Evolutionary conservation across 805 yeast species (phyloP), one percentile per base, ranked within the genome.

Genomic region (Schizosaccharomyces japonicus): DNA sequence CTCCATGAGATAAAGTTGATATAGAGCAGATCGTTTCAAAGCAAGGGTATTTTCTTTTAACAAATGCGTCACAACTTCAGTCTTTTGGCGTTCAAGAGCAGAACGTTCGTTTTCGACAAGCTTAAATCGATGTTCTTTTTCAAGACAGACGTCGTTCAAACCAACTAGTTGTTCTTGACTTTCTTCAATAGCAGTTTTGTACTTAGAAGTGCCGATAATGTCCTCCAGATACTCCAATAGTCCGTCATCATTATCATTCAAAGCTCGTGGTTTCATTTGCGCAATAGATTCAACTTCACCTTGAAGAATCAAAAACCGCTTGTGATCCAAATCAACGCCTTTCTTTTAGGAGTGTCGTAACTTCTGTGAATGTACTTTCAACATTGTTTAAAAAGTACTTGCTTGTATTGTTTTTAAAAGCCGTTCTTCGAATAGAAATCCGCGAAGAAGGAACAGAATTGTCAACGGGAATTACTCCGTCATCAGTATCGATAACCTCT

Each of bases 281-380:
- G 98, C 95, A 57, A 90, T 90, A 53, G 85, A 78, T 64, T 90
- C 99, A 39, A 90, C 98, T 60, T 90, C 99, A 59, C 99, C 99
- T 63, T 90, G 99, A 42, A 90, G 66, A 58, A 90, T 92, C 55
- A 90, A 68, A 56, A 90, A 90, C 55, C 99, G 69, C 58, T 90
- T 90, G 61, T 90, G 98, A 54, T 85, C 93, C 52, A 90, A 67
- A 61, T 90, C 98, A 50, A 90, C 80, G 4, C 96, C 98, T 58
- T 83, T 71, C 76, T 53, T 75, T 76, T 46, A 90, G 66, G 30
- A 81, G 63, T 1, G 65, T 64, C 0, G 94, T 81, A 0, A 90
- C 95, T 54, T 78, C 80, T 0, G 80, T 72, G 57, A 80, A 90
- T 29, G 69, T 70, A 56, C 92, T 78, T 28, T 72, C 70, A 47